A percentile compares a stretch with the other conserved stretches of the same genome.
Evolutionary conservation across 169 alveolate species (phyloP).

Genomic region (Theileria annulata): DNA sequence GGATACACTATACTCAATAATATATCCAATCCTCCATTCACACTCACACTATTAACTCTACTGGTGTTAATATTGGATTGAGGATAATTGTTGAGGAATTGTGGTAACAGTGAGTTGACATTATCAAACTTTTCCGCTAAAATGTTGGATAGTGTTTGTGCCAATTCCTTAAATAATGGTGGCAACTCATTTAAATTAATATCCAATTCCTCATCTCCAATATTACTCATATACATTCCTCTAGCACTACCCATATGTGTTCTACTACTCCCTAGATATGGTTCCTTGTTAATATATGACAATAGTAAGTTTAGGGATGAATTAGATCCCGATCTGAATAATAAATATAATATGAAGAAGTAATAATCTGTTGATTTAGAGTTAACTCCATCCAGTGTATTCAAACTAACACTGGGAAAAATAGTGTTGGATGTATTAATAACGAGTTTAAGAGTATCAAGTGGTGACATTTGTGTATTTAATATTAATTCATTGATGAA

Average conservation of each 20-base stretch:
- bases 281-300: not conserved
- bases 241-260: no score
- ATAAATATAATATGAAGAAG: constrained; percentile 58
- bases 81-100: not conserved
- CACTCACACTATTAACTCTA: not conserved
- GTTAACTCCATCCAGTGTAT: constrained; percentile 16
- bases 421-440: constrained; percentile 37
- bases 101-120: not conserved
- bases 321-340: constrained; percentile 48
- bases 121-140: constrained; percentile 18
- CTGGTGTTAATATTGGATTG: not conserved
- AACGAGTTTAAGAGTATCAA: constrained; percentile 13
- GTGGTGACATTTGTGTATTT: constrained; percentile 7
- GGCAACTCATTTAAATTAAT: constrained; percentile 19
- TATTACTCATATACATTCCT: no score
- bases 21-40: not conserved
- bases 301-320: constrained; percentile 18
- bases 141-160: constrained; percentile 18
- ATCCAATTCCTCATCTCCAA: not conserved
- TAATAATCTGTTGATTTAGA: constrained; percentile 47
- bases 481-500: constrained; percentile 46
- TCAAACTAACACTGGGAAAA: constrained; percentile 17
- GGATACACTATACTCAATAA: constrained; percentile 56
- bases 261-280: not conserved
- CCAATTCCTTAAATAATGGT: constrained; percentile 35